These are phyloP conservation scores for Boletus insuetus DNA, from an alignment of 768 basidiomycete species.

Conservation along the genomic window DNA sequence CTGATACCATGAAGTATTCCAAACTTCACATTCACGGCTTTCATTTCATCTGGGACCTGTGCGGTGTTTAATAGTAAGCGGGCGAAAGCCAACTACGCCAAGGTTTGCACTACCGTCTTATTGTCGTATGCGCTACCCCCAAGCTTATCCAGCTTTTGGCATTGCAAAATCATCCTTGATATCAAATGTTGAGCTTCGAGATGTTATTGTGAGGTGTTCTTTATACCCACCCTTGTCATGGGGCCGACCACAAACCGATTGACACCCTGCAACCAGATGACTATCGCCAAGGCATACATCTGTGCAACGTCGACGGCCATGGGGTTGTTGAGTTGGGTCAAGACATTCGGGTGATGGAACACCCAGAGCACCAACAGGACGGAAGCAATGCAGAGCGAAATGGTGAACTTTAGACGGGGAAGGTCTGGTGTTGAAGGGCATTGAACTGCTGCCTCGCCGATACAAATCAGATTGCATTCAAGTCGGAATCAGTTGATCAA, in stretches of 20 bases:
- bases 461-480: no score
- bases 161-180: conserved; percentile 68
- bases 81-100: neutral
- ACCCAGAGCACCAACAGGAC: conserved; percentile 58
- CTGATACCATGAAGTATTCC: conserved; percentile 66
- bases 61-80: neutral
- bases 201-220: neutral
- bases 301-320: no score
- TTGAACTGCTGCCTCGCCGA: no score
- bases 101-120: conserved; percentile 43
- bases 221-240: conserved; percentile 54
- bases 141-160: conserved; percentile 70
- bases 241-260: conserved; percentile 76
- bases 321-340: conserved; percentile 46
- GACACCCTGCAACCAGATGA: conserved; percentile 32
- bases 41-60: neutral
- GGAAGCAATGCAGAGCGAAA: conserved; percentile 54
- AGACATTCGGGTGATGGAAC: conserved; percentile 47
- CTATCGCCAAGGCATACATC: conserved; percentile 38
- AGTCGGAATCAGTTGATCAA: no score
- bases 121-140: conserved; percentile 53
- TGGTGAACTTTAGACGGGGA: conserved; percentile 72
- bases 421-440: conserved; percentile 64
- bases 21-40: conserved; percentile 59
- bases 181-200: neutral